Base-by-base conservation (phyloP, 2,329 filamentous ascomycete genomes). In the Fusarium luffae region DNA sequence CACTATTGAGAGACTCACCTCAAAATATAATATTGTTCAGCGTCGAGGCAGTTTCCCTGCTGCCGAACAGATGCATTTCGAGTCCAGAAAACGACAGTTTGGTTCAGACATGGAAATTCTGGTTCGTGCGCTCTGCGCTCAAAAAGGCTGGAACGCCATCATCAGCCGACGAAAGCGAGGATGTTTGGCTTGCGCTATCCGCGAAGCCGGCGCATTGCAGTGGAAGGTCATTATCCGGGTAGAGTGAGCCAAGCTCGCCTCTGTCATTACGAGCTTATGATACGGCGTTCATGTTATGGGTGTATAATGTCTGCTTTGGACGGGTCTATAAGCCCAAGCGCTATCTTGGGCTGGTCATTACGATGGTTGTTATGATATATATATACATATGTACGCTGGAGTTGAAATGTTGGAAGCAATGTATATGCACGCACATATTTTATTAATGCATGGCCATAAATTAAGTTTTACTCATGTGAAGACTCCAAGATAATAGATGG, bases 61-160 rank as follows among this genome's bases (percentile, higher is more conserved):
- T 4, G 81, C 82, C 18, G 80, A 82, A 32, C 83, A 84, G 71
- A 88, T 88, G 85, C 85, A 85, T 70, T 82, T 86, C 41, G 86
- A 87, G 75, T 86, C 86, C 5, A 80, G 86, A 27, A 82, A 85
- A 63, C 82, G 89, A 25, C 86, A 89, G 41, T 88, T 87, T 59
- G 87, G 87, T 2, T 90, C 88, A 14, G 89, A 90, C 72, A 82
- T 92, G 75, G 91, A 93, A 78, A 85, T 94, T 11, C 80, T 94
- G 54, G 90, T 90, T 2, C 83, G 92, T 50, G 91, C 92, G 3
- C 84, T 93, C 70, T 94, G 92, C 76, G 90, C 92, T 1, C 89
- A 92, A 75, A 88, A 86, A 70, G 92, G 92, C 4, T 90, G 90
- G 84, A 91, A 93, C 76, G 92, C 92, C 23, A 77, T 94, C 19